Conservation (phyloP, 139 green algal species). For the Chlorella sorokiniana region DNA sequence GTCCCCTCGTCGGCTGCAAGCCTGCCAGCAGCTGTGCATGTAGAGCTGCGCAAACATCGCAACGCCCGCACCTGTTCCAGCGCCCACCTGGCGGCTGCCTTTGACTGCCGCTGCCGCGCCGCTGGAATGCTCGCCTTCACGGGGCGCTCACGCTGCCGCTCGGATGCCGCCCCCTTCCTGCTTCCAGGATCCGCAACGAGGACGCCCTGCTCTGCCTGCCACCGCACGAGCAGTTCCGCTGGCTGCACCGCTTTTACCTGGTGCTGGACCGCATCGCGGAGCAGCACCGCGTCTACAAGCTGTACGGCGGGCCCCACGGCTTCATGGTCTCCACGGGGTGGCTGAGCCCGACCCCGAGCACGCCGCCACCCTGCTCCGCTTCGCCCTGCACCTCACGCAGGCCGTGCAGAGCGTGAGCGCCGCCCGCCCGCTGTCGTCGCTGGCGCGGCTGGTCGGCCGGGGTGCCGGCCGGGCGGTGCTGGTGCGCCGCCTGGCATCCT, state of each 20-base stretch:
- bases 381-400: constrained; percentile 19
- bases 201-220: not conserved
- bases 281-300: constrained; percentile 34
- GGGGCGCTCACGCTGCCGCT: not conserved
- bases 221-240: constrained; percentile 16
- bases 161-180: not conserved
- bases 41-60: too few species aligned
- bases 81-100: not conserved
- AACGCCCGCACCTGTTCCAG: too few species aligned
- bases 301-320: constrained; percentile 23
- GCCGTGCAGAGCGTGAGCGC: not conserved
- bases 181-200: constrained; percentile 20
- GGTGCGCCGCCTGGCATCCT: not conserved
- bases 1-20: too few species aligned
- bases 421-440: not conserved
- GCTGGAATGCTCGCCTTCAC: not conserved
- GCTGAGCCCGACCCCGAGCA: constrained; percentile 15
- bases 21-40: too few species aligned
- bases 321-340: constrained; percentile 22
- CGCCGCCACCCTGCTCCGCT: constrained; percentile 25
- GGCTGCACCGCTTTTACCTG: constrained; percentile 34
- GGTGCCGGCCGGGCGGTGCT: not conserved
- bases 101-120: not conserved
- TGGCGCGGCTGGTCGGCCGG: not conserved
- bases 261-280: constrained; percentile 25